A percentile compares a stretch with the other conserved stretches of the same genome.
Evolutionary conservation across 192 early-diverging fungal species (phyloP).

Genomic region (Backusella tarrabulga): DNA sequence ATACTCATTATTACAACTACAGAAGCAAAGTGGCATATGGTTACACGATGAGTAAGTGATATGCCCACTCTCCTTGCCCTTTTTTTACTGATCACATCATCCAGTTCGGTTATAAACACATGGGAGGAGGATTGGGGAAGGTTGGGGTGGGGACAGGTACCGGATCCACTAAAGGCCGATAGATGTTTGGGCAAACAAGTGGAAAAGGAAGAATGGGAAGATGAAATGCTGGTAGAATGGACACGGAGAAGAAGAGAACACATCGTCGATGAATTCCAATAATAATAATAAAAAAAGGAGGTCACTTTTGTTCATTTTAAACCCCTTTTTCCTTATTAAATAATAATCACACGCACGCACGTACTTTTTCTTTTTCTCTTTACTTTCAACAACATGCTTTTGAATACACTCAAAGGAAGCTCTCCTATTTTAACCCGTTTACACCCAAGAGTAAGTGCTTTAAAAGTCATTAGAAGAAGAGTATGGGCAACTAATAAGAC

Average conservation of each 20-base stretch:
- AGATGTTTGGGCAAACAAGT: slow-evolving; percentile 20
- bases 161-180: slow-evolving; percentile 26
- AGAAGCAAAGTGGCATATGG: slow-evolving; percentile 43
- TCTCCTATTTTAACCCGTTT: background rate
- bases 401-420: background rate
- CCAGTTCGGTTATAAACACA: slow-evolving; percentile 36
- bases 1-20: slow-evolving; percentile 40
- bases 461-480: background rate
- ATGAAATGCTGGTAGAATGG: slow-evolving; percentile 34
- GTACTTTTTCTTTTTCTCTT: background rate
- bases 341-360: background rate
- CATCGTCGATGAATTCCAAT: background rate
- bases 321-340: background rate
- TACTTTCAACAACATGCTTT: background rate
- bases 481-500: background rate
- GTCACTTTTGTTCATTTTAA: background rate
- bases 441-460: background rate
- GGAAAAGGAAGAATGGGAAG: slow-evolving; percentile 39
- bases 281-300: background rate
- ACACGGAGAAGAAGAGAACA: slow-evolving; percentile 10
- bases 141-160: slow-evolving; percentile 22
- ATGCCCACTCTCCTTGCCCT: background rate
- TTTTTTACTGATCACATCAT: background rate
- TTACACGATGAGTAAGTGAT: slow-evolving; percentile 47
- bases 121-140: slow-evolving; percentile 29